Evolutionary conservation across 345 rosid genomes (phyloP).

Genomic region (Hevea brasiliensis): DNA sequence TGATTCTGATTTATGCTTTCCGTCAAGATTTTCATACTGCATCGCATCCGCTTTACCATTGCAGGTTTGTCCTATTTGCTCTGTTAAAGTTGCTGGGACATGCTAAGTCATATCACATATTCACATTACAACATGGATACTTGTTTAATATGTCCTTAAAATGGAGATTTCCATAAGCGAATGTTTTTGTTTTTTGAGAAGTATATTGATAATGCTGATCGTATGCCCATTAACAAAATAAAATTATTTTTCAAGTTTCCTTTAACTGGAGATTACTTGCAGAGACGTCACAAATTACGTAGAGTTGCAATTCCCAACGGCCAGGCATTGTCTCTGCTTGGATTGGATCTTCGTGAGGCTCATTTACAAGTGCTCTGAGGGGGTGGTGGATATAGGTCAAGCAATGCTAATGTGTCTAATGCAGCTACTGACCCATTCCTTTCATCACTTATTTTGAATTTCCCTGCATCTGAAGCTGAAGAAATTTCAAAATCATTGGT

Average conservation of each 20-base stretch:
- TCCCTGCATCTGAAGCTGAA: slow-evolving; percentile 52
- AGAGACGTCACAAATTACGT: slow-evolving; percentile 56
- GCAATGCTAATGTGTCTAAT: slow-evolving; percentile 39
- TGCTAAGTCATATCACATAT: slow-evolving; percentile 56
- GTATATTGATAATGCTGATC: neutral
- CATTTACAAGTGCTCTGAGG: slow-evolving; percentile 64
- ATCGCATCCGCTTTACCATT: slow-evolving; percentile 26
- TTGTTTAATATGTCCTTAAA: slow-evolving; percentile 59
- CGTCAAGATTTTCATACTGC: slow-evolving; percentile 15
- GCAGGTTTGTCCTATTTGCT: slow-evolving; percentile 64
- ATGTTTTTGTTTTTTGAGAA: slow-evolving; percentile 7
- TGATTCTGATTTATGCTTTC: slow-evolving; percentile 17
- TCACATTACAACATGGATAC: slow-evolving; percentile 53
- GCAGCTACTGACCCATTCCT: slow-evolving; percentile 55
- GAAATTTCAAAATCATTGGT: slow-evolving; percentile 49
- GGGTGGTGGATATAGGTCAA: slow-evolving; percentile 53
- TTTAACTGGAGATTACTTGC: slow-evolving; percentile 55
- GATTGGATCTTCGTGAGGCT: slow-evolving; percentile 64
- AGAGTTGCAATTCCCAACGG: slow-evolving; percentile 60
- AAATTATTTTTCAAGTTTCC: slow-evolving; percentile 22
- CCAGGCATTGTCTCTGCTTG: slow-evolving; percentile 53
- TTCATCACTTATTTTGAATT: slow-evolving; percentile 55
- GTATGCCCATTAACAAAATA: neutral
- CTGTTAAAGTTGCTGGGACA: slow-evolving; percentile 51
- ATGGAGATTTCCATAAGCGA: slow-evolving; percentile 9